These are phyloP conservation scores for Aspergillus aculeatinus DNA, from an alignment of 2,329 filamentous ascomycete genomes.

Conservation along the genomic window DNA sequence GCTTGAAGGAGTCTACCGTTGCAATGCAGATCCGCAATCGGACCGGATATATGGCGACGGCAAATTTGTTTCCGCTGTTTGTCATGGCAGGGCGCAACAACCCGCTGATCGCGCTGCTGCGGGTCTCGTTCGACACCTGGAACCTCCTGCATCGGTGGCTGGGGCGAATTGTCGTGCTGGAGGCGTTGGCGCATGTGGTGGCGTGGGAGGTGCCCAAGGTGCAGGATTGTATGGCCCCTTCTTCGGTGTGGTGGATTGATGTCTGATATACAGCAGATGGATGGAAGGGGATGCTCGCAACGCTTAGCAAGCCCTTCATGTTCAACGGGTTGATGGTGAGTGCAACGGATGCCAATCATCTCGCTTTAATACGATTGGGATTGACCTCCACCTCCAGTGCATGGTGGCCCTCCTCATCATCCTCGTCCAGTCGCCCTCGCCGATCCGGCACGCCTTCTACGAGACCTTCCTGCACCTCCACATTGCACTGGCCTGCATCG, in stretches of 20 bases:
- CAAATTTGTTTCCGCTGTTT: conserved; percentile 44
- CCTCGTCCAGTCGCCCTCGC: conserved; percentile 62
- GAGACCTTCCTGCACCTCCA: conserved; percentile 90
- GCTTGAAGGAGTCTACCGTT: conserved; percentile 27
- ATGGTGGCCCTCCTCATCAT: neutral
- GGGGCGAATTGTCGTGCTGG: conserved; percentile 67
- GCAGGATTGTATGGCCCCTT: conserved; percentile 23
- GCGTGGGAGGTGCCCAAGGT: conserved; percentile 73
- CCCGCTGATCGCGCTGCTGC: conserved; percentile 40
- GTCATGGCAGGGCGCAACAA: conserved; percentile 44
- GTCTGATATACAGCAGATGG: conserved; percentile 17
- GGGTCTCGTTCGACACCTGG: conserved; percentile 42
- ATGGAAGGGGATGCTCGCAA: neutral
- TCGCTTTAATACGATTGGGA: too few relatives aligned
- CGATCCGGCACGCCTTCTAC: conserved; percentile 88
- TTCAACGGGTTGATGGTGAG: conserved; percentile 42
- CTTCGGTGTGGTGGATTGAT: neutral
- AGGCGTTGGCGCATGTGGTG: conserved; percentile 67
- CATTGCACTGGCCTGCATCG: conserved; percentile 68
- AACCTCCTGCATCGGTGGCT: conserved; percentile 73
- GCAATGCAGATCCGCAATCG: conserved; percentile 43
- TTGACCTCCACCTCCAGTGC: neutral
- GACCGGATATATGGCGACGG: conserved; percentile 37
- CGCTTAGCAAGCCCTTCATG: conserved; percentile 7
- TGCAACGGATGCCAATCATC: neutral